Evolutionary conservation across 2,329 filamentous ascomycete species (phyloP), one percentile per base, ranked within the genome.

Genomic region (Boeremia exigua): DNA sequence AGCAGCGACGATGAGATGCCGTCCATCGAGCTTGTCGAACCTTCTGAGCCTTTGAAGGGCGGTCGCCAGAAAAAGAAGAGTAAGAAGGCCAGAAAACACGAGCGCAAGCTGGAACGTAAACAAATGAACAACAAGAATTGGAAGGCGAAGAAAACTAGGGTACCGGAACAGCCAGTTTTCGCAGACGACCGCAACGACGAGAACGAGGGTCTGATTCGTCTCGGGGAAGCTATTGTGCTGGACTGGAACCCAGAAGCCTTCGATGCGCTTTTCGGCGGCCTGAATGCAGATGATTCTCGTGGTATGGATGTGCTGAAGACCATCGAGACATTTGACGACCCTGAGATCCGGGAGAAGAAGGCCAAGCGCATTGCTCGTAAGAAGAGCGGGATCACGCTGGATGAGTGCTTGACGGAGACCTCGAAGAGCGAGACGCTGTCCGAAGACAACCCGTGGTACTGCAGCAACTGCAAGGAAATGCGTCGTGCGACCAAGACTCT

Each of bases 391-490:
- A 88, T 97, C 62, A 88, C 87, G 0, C 82, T 99, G 4, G 89
- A 95, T 19, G 92, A 97, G 66, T 99, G 95, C 71, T 84, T 99
- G 50, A 89, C 93, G 56, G 95, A 98, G 75, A 98, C 96, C 65
- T 91, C 95, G 70, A 94, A 94, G 72, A 90, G 93, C 57, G 95
- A 99, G 76, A 87, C 96, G 12, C 81, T 99, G 4, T 97, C 94
- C 0, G 92, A 97, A 73, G 90, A 96, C 70, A 96, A 99, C 73
- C 94, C 92, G 57, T 99, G 95, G 95, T 98, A 96, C 73, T 99
- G 95, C 71, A 94, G 92, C 53, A 86, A 92, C 28, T 99, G 95
- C 82, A 98, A 98, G 75, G 91, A 96, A 67, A 89, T 96, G 68
- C 87, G 92, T 14, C 88, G 92, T 57, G 95, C 95, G 17, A 93